These are phyloP conservation scores for Cyberlindnera euphorbiae DNA, from an alignment of 805 yeast species.

Conservation along the genomic window DNA sequence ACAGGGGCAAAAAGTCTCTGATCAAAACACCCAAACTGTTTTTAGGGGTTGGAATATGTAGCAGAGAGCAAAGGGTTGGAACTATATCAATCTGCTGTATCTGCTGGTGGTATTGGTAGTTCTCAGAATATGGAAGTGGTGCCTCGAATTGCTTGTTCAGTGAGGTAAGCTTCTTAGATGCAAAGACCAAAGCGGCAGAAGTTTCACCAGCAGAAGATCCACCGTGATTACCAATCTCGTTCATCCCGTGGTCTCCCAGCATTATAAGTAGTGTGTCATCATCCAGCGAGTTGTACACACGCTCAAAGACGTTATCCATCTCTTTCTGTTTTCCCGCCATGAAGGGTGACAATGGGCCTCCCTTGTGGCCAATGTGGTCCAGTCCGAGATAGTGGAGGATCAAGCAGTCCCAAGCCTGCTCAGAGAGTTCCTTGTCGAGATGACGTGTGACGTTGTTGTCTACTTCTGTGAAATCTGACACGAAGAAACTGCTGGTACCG, in stretches of 20 bases:
- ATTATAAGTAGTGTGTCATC: constrained; percentile 63
- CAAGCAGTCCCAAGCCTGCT: constrained; percentile 71
- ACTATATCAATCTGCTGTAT: constrained; percentile 83
- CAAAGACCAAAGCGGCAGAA: constrained; percentile 70
- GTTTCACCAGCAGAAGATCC: constrained; percentile 94
- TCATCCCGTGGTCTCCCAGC: constrained; percentile 96
- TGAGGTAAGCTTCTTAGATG: constrained; percentile 54
- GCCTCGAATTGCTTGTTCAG: constrained; percentile 16
- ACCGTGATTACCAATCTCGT: constrained; percentile 92
- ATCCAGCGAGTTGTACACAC: constrained; percentile 42
- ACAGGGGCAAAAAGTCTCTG: constrained; percentile 48
- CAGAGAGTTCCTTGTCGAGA: constrained; percentile 50
- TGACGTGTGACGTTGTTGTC: constrained; percentile 92
- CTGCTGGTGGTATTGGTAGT: constrained; percentile 47
- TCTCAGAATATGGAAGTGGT: constrained; percentile 29
- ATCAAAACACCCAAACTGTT: constrained; percentile 80
- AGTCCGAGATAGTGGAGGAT: constrained; percentile 89
- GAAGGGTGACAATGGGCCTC: constrained; percentile 77
- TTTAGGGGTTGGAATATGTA: constrained; percentile 86
- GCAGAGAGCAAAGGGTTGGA: constrained; percentile 69
- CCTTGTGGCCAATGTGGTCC: constrained; percentile 97
- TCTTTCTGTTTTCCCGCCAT: constrained; percentile 83
- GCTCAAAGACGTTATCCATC: constrained; percentile 67
- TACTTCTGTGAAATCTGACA: constrained; percentile 90
- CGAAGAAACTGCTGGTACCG: constrained; percentile 92